A percentile compares a stretch with the other conserved stretches of the same genome.
Evolutionary conservation across 2,329 filamentous ascomycete species (phyloP).

Genomic region (Podosphaera leucotricha): DNA sequence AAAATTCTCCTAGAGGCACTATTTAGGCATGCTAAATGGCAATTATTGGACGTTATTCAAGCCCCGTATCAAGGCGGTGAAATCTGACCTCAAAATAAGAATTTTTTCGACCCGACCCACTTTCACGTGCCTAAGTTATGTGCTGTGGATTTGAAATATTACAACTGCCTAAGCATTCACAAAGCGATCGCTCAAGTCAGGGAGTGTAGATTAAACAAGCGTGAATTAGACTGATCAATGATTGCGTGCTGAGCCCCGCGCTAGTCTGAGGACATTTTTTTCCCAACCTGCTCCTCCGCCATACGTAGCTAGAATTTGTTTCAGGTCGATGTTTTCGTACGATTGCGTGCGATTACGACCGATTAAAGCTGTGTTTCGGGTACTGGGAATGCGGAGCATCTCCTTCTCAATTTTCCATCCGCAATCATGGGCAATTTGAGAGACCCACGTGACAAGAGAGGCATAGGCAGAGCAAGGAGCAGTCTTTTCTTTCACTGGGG

Average conservation of each 20-base stretch:
- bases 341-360: conserved; percentile 26
- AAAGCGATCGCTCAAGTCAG: no score
- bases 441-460: conserved; percentile 58
- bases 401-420: conserved; percentile 63
- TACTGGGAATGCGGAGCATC: conserved; percentile 76
- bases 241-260: conserved; percentile 22
- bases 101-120: no score
- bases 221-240: conserved; percentile 7
- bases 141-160: no score
- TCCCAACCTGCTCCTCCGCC: conserved; percentile 33
- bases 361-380: conserved; percentile 61
- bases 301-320: conserved; percentile 20
- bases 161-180: no score
- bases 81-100: no score
- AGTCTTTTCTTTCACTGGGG: conserved; percentile 20
- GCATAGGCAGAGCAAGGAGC: conserved; percentile 47
- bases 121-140: no score
- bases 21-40: no score
- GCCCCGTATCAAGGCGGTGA: no score
- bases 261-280: conserved; percentile 35
- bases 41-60: no score
- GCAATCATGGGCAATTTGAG: conserved; percentile 42
- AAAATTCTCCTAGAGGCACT: no score
- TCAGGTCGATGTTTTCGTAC: conserved; percentile 20
- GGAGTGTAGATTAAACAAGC: no score